These are phyloP conservation scores for Cicer judaicum DNA, from an alignment of 306 rosid genomes.

Conservation along the genomic window DNA sequence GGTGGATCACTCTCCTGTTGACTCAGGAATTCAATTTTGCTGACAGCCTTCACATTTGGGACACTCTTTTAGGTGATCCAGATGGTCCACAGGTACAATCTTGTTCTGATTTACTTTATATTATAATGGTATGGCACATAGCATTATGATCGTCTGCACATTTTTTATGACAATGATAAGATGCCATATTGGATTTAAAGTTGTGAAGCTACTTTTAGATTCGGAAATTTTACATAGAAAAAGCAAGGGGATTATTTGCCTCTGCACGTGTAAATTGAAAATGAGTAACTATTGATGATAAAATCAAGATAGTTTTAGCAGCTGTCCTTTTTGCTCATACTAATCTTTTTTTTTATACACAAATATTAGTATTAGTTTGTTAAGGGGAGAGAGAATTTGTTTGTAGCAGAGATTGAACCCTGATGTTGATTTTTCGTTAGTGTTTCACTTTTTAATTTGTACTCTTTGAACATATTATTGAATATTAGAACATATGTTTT, in stretches of 20 bases:
- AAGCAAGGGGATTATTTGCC: slow-evolving; percentile 1
- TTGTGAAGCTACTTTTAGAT: slow-evolving; percentile 29
- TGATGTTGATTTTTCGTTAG: slow-evolving; percentile 22
- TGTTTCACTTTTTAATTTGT: slow-evolving; percentile 2
- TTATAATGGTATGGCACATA: slow-evolving; percentile 2
- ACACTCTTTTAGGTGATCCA: slow-evolving; percentile 88
- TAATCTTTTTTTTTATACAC: neutral
- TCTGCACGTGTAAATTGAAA: neutral
- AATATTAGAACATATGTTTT: neutral
- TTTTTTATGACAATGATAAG: slow-evolving; percentile 7
- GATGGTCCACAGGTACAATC: slow-evolving; percentile 87
- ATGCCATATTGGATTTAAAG: slow-evolving; percentile 30
- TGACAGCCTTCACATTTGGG: slow-evolving; percentile 97
- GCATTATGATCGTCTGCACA: slow-evolving; percentile 12
- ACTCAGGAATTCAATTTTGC: slow-evolving; percentile 98
- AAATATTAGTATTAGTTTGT: too few species aligned
- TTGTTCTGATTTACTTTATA: slow-evolving; percentile 23
- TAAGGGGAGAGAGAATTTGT: too few species aligned
- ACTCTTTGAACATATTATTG: neutral
- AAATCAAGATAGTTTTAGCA: slow-evolving; percentile 16
- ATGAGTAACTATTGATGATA: slow-evolving; percentile 4
- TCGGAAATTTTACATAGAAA: neutral
- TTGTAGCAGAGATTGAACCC: too few species aligned
- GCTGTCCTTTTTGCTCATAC: slow-evolving; percentile 3
- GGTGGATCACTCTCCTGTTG: slow-evolving; percentile 98